Evolutionary conservation across 2,329 filamentous ascomycete species (phyloP).

Genomic region (Simplicillium sp.): DNA sequence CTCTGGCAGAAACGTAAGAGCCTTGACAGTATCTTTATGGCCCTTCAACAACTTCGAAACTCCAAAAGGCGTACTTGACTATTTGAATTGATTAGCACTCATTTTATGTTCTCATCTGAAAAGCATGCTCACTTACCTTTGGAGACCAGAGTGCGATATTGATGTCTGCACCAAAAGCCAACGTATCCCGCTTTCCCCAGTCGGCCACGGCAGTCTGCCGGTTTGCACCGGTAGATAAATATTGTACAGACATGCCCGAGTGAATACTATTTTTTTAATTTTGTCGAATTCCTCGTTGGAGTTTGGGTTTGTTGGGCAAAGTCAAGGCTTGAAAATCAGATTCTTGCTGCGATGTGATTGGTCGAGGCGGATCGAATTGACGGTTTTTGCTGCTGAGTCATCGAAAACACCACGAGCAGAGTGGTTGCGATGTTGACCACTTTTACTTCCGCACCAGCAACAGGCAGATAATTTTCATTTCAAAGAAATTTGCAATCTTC

Average conservation of each 20-base stretch:
- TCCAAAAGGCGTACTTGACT: slow-evolving; percentile 37
- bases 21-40: slow-evolving; percentile 74
- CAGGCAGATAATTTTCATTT: no score
- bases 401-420: no score
- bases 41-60: slow-evolving; percentile 60
- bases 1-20: slow-evolving; percentile 63
- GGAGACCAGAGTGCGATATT: slow-evolving; percentile 88
- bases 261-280: slow-evolving; percentile 16
- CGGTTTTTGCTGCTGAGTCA: no score
- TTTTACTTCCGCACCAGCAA: background rate
- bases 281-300: slow-evolving; percentile 6
- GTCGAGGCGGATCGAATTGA: slow-evolving; percentile 12
- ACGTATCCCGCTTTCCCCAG: slow-evolving; percentile 64
- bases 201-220: slow-evolving; percentile 83
- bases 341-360: slow-evolving; percentile 23
- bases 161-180: slow-evolving; percentile 83
- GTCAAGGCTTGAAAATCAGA: slow-evolving; percentile 20
- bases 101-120: slow-evolving; percentile 5
- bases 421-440: no score
- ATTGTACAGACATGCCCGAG: slow-evolving; percentile 29
- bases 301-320: slow-evolving; percentile 13
- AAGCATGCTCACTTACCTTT: slow-evolving; percentile 40
- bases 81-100: no score
- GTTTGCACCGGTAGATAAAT: slow-evolving; percentile 76
- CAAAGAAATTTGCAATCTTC: background rate